Evolutionary conservation across 2,329 filamentous ascomycete species (phyloP).

Genomic region (Alternaria postmessia): DNA sequence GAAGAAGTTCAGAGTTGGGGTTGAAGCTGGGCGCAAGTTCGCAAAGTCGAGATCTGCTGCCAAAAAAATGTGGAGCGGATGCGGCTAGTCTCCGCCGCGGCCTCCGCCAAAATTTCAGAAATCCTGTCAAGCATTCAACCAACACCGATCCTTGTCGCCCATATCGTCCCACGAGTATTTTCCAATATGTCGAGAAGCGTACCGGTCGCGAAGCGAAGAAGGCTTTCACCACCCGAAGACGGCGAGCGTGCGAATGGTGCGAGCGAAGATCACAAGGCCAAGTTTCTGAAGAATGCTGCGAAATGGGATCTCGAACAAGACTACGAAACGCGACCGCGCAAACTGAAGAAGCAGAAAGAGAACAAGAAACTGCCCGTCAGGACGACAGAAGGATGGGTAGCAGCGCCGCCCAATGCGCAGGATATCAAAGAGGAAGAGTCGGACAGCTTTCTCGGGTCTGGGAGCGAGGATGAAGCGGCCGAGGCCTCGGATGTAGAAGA

Average conservation of each 20-base stretch:
- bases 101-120: constrained; percentile 37
- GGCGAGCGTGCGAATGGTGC: constrained; percentile 26
- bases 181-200: constrained; percentile 41
- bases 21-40: constrained; percentile 24
- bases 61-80: constrained; percentile 24
- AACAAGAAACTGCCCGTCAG: constrained; percentile 84
- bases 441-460: constrained; percentile 69
- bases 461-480: constrained; percentile 60
- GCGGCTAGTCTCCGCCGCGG: constrained; percentile 25
- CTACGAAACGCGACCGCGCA: constrained; percentile 82
- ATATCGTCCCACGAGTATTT: constrained; percentile 1
- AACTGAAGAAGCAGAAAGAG: constrained; percentile 75
- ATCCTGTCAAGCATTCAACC: constrained; percentile 6
- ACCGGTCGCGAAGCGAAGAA: constrained; percentile 48
- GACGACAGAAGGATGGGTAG: constrained; percentile 77
- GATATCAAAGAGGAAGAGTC: constrained; percentile 63
- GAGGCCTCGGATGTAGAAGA: constrained; percentile 54
- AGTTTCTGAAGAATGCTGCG: constrained; percentile 76
- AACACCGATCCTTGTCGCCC: constrained; percentile 1
- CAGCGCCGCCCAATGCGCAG: constrained; percentile 59
- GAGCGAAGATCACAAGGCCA: constrained; percentile 46
- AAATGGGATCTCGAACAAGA: constrained; percentile 92
- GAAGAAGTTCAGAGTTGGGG: constrained; percentile 4
- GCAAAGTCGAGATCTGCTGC: constrained; percentile 20
- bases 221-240: constrained; percentile 47